Evolutionary conservation across 495 filamentous ascomycete species (phyloP).

Genomic region (Podospora didyma): DNA sequence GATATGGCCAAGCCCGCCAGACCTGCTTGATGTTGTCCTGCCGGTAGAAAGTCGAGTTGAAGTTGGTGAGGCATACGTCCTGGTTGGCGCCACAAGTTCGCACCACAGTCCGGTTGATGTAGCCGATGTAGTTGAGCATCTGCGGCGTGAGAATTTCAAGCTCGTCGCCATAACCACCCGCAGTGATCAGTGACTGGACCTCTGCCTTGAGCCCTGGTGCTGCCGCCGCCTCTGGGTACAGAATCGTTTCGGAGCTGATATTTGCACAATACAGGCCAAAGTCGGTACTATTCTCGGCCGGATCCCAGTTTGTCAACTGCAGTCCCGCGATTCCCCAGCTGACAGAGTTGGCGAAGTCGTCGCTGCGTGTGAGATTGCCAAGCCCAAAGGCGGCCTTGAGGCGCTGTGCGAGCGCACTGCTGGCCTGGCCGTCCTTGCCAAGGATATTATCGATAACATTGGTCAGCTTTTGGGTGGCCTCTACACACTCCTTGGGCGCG

Average conservation of each 20-base stretch:
- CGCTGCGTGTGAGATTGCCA: constrained; percentile 49
- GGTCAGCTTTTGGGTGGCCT: constrained; percentile 50
- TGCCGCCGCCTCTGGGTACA: constrained; percentile 42
- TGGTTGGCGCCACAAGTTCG: constrained; percentile 32
- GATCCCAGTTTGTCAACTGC: constrained; percentile 70
- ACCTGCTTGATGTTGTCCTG: constrained; percentile 44
- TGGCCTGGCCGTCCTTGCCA: constrained; percentile 39
- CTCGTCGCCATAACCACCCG: constrained; percentile 54
- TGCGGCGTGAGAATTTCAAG: constrained; percentile 44
- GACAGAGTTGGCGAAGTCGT: constrained; percentile 59
- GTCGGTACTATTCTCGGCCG: constrained; percentile 44
- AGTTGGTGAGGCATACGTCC: constrained; percentile 52
- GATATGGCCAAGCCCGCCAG: constrained; percentile 60
- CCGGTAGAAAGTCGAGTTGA: constrained; percentile 48
- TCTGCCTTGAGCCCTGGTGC: constrained; percentile 28
- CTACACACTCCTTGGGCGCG: constrained; percentile 48
- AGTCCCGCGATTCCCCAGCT: constrained; percentile 48
- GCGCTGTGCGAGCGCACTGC: constrained; percentile 37
- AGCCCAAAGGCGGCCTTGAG: constrained; percentile 61
- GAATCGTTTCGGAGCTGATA: constrained; percentile 42
- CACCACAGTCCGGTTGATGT: constrained; percentile 42
- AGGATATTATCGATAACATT: constrained; percentile 66
- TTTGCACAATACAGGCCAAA: constrained; percentile 60
- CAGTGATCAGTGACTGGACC: constrained; percentile 44
- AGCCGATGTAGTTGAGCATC: constrained; percentile 65